Conservation (phyloP, 495 filamentous ascomycete species). For the Tuber indicum region DNA sequence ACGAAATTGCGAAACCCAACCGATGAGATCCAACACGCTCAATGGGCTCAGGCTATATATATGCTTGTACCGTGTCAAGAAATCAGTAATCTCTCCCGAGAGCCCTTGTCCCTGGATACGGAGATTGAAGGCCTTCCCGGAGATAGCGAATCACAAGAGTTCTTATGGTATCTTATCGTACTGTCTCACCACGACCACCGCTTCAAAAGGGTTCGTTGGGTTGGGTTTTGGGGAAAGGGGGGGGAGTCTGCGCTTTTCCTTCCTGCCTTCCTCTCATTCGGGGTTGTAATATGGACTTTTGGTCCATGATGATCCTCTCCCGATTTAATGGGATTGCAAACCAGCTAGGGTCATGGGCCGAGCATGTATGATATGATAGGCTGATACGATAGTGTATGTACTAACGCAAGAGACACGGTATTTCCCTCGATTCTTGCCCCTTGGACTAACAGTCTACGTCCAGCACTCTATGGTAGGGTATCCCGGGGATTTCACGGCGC, state of each 20-base stretch:
- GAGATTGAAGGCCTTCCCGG: background rate
- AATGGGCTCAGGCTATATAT: background rate
- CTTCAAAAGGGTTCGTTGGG: too few species aligned
- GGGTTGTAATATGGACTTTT: background rate
- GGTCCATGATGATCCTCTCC: background rate
- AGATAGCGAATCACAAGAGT: background rate
- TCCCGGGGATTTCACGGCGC: background rate
- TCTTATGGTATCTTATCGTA: background rate
- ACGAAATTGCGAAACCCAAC: background rate
- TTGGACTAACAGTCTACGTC: background rate
- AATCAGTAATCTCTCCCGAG: background rate
- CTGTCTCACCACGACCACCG: background rate
- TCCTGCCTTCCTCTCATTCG: too few species aligned
- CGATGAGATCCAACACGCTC: background rate
- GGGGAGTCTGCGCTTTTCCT: too few species aligned
- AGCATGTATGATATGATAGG: background rate
- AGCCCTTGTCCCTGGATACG: background rate
- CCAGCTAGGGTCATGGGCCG: background rate
- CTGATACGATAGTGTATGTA: background rate
- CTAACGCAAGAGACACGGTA: background rate
- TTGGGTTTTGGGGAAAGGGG: too few species aligned
- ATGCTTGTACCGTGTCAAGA: background rate
- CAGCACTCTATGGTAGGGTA: background rate
- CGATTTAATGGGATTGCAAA: background rate
- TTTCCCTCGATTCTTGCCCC: background rate